These are phyloP conservation scores for Hortiboletus campestris DNA, from an alignment of 768 basidiomycete genomes.

Conservation along the genomic window DNA sequence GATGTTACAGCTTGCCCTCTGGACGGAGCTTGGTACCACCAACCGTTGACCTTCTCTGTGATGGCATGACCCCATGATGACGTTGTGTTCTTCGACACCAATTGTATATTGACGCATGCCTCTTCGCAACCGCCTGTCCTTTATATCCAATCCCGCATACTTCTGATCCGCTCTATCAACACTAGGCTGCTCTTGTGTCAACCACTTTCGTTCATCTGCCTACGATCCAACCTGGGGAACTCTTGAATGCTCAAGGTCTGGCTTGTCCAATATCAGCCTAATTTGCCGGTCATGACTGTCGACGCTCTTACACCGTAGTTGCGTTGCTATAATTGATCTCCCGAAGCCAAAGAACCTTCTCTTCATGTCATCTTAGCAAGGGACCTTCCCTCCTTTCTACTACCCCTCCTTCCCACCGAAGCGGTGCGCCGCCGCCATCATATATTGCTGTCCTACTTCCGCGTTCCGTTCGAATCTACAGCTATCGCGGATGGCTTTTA, in stretches of 20 bases:
- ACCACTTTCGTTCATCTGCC: not conserved
- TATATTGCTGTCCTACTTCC: not conserved
- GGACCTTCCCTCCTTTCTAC: slow-evolving; percentile 3
- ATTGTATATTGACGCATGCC: not conserved
- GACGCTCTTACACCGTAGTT: not conserved
- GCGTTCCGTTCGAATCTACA: slow-evolving; percentile 3
- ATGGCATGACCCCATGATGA: slow-evolving; percentile 1
- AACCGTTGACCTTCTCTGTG: not conserved
- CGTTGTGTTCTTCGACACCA: not conserved
- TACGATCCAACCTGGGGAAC: too few species aligned
- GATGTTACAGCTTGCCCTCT: too few species aligned
- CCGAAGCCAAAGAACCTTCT: not conserved
- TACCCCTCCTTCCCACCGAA: slow-evolving; percentile 7
- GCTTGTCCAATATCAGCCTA: not conserved
- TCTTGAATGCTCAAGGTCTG: not conserved
- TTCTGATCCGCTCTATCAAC: slow-evolving; percentile 8
- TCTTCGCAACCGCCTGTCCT: slow-evolving; percentile 11
- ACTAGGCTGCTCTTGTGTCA: not conserved
- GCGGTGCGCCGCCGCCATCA: slow-evolving; percentile 4
- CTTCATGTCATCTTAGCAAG: slow-evolving; percentile 8
- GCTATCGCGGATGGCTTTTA: not conserved
- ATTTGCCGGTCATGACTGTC: not conserved
- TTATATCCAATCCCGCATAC: not conserved
- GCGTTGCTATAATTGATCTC: not conserved
- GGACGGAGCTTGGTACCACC: not conserved